These are phyloP conservation scores for Ustilago hordei DNA, from an alignment of 1,284 basidiomycete genomes.

Conservation along the genomic window DNA sequence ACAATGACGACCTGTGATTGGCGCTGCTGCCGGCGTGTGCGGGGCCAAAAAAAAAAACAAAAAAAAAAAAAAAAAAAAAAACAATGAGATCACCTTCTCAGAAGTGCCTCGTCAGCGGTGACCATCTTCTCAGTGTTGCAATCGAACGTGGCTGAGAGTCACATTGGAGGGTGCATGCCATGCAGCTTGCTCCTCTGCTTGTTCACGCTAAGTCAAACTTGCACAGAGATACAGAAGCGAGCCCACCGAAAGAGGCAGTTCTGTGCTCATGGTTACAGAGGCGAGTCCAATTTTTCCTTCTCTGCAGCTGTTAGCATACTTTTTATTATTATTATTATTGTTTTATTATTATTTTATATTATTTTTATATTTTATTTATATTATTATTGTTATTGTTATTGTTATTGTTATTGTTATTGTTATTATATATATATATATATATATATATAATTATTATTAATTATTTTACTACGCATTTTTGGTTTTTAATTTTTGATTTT, in stretches of 20 bases:
- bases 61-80: no score
- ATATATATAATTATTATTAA: no score
- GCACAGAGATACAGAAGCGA: background rate
- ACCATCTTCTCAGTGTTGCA: background rate
- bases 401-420: no score
- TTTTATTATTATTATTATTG: no score
- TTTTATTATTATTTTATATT: no score
- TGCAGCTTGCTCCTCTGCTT: constrained; percentile 6
- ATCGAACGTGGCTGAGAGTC: constrained; percentile 6
- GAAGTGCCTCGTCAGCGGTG: background rate
- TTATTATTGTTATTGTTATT: no score
- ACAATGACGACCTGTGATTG: background rate
- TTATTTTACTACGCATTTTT: no score
- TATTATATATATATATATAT: no score
- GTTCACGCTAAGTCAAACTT: constrained; percentile 1
- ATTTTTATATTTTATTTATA: no score
- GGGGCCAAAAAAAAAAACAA: background rate
- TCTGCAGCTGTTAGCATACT: background rate
- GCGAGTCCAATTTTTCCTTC: constrained; percentile 1
- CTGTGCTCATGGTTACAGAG: background rate
- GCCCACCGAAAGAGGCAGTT: constrained; percentile 8
- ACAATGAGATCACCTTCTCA: background rate
- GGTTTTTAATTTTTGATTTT: no score
- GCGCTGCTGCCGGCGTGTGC: constrained; percentile 7
- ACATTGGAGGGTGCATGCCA: background rate